phyloP scores from a whole-genome alignment of 2,329 filamentous ascomycete genomes.

The Rachicladosporium sp. region DNA sequence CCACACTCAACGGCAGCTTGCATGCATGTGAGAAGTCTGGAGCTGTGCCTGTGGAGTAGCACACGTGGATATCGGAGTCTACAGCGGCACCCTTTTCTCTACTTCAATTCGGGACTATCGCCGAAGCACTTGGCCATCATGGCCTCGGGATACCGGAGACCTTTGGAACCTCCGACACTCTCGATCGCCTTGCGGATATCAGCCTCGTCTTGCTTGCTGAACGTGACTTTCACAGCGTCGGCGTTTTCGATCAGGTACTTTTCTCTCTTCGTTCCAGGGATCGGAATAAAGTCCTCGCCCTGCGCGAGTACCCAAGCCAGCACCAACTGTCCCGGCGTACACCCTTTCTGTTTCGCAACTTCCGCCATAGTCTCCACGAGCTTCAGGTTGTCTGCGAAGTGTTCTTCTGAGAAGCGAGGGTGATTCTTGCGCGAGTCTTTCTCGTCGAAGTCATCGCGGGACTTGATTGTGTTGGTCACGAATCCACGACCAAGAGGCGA shows the following conservation, averaged over 20 bases:
- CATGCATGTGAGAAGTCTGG: no score
- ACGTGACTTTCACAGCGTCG: slow-evolving; percentile 23
- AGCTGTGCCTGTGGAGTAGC: no score
- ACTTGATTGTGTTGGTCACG: slow-evolving; percentile 38
- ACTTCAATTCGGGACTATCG: slow-evolving; percentile 11
- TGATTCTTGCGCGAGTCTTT: slow-evolving; percentile 33
- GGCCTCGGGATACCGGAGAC: slow-evolving; percentile 28
- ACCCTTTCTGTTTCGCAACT: slow-evolving; percentile 47
- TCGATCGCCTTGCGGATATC: slow-evolving; percentile 26
- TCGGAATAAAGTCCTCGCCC: slow-evolving; percentile 51
- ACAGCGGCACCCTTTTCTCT: background rate
- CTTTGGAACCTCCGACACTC: slow-evolving; percentile 21
- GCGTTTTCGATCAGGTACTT: slow-evolving; percentile 36
- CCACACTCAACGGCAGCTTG: no score
- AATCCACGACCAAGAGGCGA: slow-evolving; percentile 53
- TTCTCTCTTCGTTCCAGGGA: slow-evolving; percentile 48
- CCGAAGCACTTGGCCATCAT: slow-evolving; percentile 19
- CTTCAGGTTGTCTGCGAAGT: slow-evolving; percentile 53
- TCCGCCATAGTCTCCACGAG: slow-evolving; percentile 47
- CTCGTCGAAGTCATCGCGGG: slow-evolving; percentile 32
- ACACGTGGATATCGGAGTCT: no score
- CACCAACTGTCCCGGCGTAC: slow-evolving; percentile 52
- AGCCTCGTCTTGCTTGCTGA: slow-evolving; percentile 25
- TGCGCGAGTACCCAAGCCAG: slow-evolving; percentile 49
- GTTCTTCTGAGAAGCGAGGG: slow-evolving; percentile 52